Percentiles rank a stretch among this genome's conserved stretches.
Evolutionary conservation across 2,329 filamentous ascomycete genomes (phyloP).

Genomic region (Amylocarpus encephaloides): DNA sequence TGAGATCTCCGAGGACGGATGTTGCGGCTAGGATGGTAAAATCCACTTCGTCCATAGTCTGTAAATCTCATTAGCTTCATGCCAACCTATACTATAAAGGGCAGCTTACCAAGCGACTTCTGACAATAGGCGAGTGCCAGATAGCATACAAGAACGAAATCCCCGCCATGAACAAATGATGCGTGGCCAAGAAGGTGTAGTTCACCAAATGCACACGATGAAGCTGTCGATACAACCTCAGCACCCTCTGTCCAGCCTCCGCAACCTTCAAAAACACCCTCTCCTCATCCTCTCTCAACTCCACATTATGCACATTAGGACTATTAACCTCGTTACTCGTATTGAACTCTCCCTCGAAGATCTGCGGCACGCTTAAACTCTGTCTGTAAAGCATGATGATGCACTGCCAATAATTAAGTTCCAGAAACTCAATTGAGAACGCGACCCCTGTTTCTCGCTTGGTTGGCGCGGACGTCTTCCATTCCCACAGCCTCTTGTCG

Average conservation of each 20-base stretch:
- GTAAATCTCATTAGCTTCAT: constrained; percentile 21
- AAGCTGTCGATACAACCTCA: constrained; percentile 84
- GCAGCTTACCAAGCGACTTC: constrained; percentile 69
- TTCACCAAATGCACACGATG: constrained; percentile 86
- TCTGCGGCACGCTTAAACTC: constrained; percentile 76
- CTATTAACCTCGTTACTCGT: constrained; percentile 59
- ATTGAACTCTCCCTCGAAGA: constrained; percentile 73
- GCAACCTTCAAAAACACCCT: constrained; percentile 90
- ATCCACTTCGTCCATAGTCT: constrained; percentile 93
- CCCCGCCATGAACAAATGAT: constrained; percentile 96
- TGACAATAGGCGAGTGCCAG: constrained; percentile 88
- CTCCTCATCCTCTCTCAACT: constrained; percentile 76
- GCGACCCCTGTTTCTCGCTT: constrained; percentile 76
- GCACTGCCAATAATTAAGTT: constrained; percentile 96
- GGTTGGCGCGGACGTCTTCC: constrained; percentile 77
- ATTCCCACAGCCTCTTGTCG: constrained; percentile 73
- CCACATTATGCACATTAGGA: constrained; percentile 55
- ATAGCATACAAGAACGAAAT: constrained; percentile 95
- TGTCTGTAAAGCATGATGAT: constrained; percentile 94
- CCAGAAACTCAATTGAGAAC: constrained; percentile 83
- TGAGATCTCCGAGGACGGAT: constrained; percentile 84
- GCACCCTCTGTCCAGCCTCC: constrained; percentile 86
- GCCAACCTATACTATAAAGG: constrained; percentile 6
- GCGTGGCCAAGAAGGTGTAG: constrained; percentile 91
- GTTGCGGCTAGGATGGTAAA: constrained; percentile 91